Conservation (phyloP, 108 stramenopile genomes). For the Pelagomonas calceolata region DNA sequence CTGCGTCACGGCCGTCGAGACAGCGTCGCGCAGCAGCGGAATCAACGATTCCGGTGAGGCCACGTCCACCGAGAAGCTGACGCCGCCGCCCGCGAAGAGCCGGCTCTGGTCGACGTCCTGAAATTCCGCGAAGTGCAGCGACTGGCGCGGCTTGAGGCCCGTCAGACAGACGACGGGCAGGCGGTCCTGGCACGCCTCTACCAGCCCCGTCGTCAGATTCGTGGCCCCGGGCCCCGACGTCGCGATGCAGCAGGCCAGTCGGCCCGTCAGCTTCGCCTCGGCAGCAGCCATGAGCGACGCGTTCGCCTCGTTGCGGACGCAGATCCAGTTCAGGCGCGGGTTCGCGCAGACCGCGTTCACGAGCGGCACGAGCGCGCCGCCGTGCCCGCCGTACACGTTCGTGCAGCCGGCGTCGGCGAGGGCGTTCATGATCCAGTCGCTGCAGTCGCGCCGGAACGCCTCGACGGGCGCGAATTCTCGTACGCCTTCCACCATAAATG, state of each 20-base stretch:
- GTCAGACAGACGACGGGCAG: conserved; percentile 37
- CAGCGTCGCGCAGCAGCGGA: conserved; percentile 36
- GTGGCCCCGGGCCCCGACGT: conserved; percentile 42
- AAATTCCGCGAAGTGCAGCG: conserved; percentile 32
- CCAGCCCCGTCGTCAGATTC: conserved; percentile 29
- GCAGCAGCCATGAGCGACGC: conserved; percentile 33
- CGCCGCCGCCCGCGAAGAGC: conserved; percentile 36
- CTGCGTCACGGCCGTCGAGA: conserved; percentile 22
- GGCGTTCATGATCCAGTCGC: conserved; percentile 14
- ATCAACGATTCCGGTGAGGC: conserved; percentile 14
- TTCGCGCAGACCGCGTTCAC: conserved; percentile 34
- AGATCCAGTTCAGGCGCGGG: conserved; percentile 36
- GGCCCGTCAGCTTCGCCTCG: conserved; percentile 36
- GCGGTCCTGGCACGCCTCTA: conserved; percentile 36
- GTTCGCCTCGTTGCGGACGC: conserved; percentile 32
- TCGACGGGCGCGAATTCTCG: not conserved
- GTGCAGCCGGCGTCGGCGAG: conserved; percentile 17
- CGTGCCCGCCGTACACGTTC: conserved; percentile 35
- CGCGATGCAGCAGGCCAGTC: conserved; percentile 31
- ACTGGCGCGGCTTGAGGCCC: conserved; percentile 27
- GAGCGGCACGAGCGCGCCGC: conserved; percentile 38
- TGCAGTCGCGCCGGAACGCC: not conserved
- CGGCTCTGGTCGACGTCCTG: conserved; percentile 39
- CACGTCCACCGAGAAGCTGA: conserved; percentile 21
- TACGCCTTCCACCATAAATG: not conserved